Conservation (phyloP, 192 early-diverging fungal genomes). For the Paraglomus occultum region DNA sequence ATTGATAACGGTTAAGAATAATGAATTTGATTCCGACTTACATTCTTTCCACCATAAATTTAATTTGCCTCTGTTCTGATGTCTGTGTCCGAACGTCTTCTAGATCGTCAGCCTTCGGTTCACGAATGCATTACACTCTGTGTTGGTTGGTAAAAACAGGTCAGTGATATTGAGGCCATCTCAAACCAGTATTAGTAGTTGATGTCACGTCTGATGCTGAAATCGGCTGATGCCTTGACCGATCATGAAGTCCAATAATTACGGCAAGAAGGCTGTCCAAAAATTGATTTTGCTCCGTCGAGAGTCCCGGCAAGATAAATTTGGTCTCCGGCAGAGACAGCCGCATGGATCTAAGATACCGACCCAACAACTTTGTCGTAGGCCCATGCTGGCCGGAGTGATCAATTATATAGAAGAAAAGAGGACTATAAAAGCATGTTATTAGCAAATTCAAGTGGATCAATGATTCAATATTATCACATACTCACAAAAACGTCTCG, state of each 20-base stretch:
- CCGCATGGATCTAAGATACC: not conserved
- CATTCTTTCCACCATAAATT: conserved; percentile 5
- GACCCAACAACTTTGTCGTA: conserved; percentile 15
- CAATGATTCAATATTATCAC: too few relatives aligned
- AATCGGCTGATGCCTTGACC: not conserved
- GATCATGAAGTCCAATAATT: conserved; percentile 12
- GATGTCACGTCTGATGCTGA: not conserved
- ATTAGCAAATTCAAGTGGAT: too few relatives aligned
- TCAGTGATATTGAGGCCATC: too few relatives aligned
- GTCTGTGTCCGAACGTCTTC: conserved; percentile 11
- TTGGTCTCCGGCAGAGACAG: not conserved
- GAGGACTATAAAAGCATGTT: conserved; percentile 1
- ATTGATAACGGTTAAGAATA: not conserved
- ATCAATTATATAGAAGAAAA: conserved; percentile 27
- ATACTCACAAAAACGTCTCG: too few relatives aligned
- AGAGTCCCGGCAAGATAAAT: conserved; percentile 11
- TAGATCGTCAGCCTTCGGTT: conserved; percentile 16
- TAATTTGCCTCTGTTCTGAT: conserved; percentile 6
- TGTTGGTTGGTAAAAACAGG: too few relatives aligned
- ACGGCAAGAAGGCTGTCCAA: conserved; percentile 21
- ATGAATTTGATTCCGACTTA: conserved; percentile 5
- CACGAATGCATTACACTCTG: too few relatives aligned
- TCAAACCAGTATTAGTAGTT: too few relatives aligned
- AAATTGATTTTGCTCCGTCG: conserved; percentile 6
- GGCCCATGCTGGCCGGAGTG: conserved; percentile 28